A percentile compares a stretch with the other conserved stretches of the same genome.
These are phyloP conservation scores for Fraxinus nigra DNA, from an alignment of 305 asterid species.

Conservation along the genomic window DNA sequence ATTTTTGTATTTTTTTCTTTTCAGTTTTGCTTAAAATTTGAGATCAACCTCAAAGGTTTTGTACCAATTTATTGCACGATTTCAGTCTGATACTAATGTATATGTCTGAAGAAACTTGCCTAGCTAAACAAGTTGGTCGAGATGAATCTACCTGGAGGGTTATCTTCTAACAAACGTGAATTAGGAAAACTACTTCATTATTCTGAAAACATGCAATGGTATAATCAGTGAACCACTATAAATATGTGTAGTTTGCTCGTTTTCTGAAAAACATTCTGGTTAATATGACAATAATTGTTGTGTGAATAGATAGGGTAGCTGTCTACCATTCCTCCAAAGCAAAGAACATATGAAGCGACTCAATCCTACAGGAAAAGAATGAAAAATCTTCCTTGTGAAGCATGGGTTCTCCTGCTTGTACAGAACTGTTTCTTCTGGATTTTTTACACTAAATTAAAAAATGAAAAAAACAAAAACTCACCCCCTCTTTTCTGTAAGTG, in stretches of 20 bases:
- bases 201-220: background rate
- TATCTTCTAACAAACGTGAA: background rate
- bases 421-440: no score
- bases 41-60: background rate
- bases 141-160: background rate
- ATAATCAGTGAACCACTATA: background rate
- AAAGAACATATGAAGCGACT: slow-evolving; percentile 63
- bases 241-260: background rate
- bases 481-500: no score
- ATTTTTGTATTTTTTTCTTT: background rate
- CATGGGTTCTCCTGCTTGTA: slow-evolving; percentile 12
- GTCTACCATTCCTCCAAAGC: slow-evolving; percentile 80
- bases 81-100: background rate
- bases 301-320: slow-evolving; percentile 80
- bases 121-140: background rate
- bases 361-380: slow-evolving; percentile 47
- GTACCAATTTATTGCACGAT: background rate
- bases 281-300: background rate
- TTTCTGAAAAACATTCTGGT: background rate
- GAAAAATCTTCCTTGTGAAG: slow-evolving; percentile 65
- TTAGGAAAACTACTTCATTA: background rate
- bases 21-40: background rate
- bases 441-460: no score
- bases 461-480: no score
- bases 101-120: background rate